Evolutionary conservation across 306 rosid species (phyloP), one percentile per base, ranked within the genome.

Genomic region (Cicer judaicum): DNA sequence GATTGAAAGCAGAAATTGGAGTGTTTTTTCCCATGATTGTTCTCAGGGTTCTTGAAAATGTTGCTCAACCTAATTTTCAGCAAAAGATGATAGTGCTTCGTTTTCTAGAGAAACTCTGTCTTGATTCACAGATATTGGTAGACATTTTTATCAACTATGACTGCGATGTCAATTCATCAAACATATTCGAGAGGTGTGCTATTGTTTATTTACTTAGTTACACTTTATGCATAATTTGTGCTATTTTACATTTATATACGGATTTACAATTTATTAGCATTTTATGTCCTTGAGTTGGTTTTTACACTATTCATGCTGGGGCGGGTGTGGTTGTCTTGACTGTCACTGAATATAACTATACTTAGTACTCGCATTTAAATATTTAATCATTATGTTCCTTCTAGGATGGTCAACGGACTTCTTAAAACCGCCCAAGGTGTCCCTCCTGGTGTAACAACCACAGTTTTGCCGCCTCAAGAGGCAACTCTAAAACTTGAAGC

Each of bases 1-100:
- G 99, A 56, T 71, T 95, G 79, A 95, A 95, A 85, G 99, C 99
- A 36, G 98, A 95, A 86, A 95, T 95, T 72, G 99, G 99, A 78
- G 98, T 95, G 1, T 95, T 95, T 83, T 95, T 86, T 78, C 99
- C 99, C 54, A 95, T 95, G 99, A 95, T 95, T 82, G 98, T 95
- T 77, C 91, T 95, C 82, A 89, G 99, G 81, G 99, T 95, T 76
- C 82, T 95, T 75, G 99, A 95, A 85, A 95, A 95, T 88, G 97
- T 95, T 50, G 90, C 97, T 60, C 99, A 95, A 73, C 98, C 99
- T 13, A 92, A 92, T 84, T 95, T 90, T 79, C 99, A 92, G 88
- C 99, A 92, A 85, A 95, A 95, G 91, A 92, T 95, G 84, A 92
- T 88, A 73, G 99, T 95, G 75, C 99, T 95, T 80, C 92, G 97